Conservation (phyloP, 192 early-diverging fungal genomes). For the Endogone sp. region DNA sequence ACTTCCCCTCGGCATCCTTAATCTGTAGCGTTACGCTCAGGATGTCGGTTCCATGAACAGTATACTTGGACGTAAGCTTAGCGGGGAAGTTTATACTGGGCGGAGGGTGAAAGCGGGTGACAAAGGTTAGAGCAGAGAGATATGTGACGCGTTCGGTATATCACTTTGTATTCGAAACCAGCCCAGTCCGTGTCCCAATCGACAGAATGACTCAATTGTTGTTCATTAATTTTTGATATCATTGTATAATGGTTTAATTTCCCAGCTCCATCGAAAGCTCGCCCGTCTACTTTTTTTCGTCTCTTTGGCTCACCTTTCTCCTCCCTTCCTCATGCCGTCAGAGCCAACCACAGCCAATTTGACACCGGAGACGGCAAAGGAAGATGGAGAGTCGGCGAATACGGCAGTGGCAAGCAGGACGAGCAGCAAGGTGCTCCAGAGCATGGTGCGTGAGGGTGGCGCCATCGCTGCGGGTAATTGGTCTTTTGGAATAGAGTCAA, state of each 20-base stretch:
- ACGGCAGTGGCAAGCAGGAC: neutral
- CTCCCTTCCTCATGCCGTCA: neutral
- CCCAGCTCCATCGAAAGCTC: neutral
- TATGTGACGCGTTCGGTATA: neutral
- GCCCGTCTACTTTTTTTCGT: no score
- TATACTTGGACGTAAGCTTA: neutral
- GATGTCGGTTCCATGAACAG: neutral
- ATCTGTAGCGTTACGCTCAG: neutral
- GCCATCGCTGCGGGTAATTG: neutral
- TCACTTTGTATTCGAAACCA: neutral
- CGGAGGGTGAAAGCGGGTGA: neutral
- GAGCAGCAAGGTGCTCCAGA: neutral
- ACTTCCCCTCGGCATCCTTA: neutral
- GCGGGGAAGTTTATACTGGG: neutral
- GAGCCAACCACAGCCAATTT: constrained; percentile 4
- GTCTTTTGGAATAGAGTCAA: neutral
- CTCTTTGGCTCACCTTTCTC: neutral
- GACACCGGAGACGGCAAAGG: neutral
- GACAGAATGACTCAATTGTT: no score
- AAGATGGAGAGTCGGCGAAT: neutral
- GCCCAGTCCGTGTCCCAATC: no score
- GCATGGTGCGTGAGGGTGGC: neutral
- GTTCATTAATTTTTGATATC: no score
- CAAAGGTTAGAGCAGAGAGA: neutral
- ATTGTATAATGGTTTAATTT: no score